A percentile compares a stretch with the other conserved stretches of the same genome.
These are phyloP conservation scores for Penicillium polonicum DNA, from an alignment of 2,329 filamentous ascomycete genomes.

Conservation along the genomic window DNA sequence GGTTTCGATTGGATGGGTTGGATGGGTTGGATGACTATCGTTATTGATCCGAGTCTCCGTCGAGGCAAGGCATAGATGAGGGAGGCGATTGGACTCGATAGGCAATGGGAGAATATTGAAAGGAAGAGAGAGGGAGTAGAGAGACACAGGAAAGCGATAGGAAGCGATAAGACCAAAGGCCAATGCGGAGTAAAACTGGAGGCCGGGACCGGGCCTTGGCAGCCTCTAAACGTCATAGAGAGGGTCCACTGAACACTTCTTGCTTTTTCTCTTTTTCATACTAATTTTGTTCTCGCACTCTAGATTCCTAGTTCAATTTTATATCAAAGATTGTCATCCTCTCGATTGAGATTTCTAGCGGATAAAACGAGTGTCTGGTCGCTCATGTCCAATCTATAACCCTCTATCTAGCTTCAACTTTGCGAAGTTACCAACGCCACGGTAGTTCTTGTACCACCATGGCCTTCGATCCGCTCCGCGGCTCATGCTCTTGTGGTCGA, in stretches of 20 bases:
- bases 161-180: slow-evolving; percentile 17
- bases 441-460: slow-evolving; percentile 18
- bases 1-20: background rate
- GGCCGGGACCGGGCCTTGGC: slow-evolving; percentile 21
- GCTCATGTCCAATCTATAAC: background rate
- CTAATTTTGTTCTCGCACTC: background rate
- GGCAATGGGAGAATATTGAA: slow-evolving; percentile 1
- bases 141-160: slow-evolving; percentile 21
- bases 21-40: too few species aligned
- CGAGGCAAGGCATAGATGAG: background rate
- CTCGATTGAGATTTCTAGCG: background rate
- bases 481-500: slow-evolving; percentile 80
- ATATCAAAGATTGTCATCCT: background rate
- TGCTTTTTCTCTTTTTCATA: slow-evolving; percentile 3
- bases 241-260: slow-evolving; percentile 18
- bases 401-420: background rate
- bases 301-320: background rate
- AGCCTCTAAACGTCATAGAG: slow-evolving; percentile 27
- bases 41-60: background rate
- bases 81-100: background rate
- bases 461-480: slow-evolving; percentile 58
- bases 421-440: slow-evolving; percentile 1
- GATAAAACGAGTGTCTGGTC: background rate
- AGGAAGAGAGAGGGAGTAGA: slow-evolving; percentile 6
- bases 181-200: slow-evolving; percentile 23